Evolutionary conservation across 371 early-diverging fungal genomes (phyloP), one percentile per base, ranked within the genome.

Genomic region (Mucor sp.): DNA sequence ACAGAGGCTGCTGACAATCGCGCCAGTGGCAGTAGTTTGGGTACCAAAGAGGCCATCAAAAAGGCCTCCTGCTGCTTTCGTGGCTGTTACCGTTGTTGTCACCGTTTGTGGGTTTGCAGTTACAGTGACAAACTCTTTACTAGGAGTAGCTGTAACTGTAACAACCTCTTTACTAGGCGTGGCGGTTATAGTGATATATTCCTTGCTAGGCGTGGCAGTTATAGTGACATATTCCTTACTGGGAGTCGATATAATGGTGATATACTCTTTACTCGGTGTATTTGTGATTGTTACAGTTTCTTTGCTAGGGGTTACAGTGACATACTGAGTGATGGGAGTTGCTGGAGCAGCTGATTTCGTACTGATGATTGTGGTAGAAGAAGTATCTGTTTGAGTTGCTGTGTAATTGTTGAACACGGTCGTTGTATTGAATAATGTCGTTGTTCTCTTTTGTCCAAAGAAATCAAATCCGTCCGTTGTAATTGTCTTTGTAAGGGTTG

Each of bases 401-500:
- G 53, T 53, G 0, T 5, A 53, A 4, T 53, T 53, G 27, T 14
- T 53, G 15, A 53, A 53, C 14, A 27, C 27, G 6, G 53, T 53
- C 4, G 25, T 21, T 25, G 53, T 53, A 6, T 53, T 53, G 4
- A 23, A 53, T 27, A 53, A 4, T 7, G 53, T 53, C 2, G 27
- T 53, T 23, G 53, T 53, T 53, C 6, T 53, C 12, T 14, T 53
- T 53, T 53, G 53, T 11, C 57, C 57, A 57, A 57, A 57, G 4
- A 57, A 37, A 7, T 66, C 66, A 14, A 47, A 37, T 21, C 47
- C 60, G 33, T 32, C 57, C 11, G 57, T 57, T 28, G 33, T 57
- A 28, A n/a, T 19, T n/a, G 57, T 57, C 30, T 19, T 33, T 57
- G 57, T 57, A n/a, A n/a, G 0, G 2, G 57, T 56, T 28, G 57